Evolutionary conservation across 345 rosid species (phyloP).

Genomic region (Populus ilicifolia): DNA sequence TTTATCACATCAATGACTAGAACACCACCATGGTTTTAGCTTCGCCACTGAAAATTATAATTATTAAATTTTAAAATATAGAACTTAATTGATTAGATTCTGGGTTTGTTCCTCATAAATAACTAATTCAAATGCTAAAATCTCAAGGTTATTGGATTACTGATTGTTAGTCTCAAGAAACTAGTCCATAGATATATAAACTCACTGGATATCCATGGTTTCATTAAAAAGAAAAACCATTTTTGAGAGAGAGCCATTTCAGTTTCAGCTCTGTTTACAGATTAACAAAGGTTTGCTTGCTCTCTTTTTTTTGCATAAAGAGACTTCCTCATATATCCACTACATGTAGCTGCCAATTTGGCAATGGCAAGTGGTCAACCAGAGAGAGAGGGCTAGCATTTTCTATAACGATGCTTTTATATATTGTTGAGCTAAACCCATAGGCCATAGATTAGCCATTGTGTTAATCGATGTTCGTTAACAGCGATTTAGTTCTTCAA

Average conservation of each 20-base stretch:
- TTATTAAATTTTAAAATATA: fast-evolving
- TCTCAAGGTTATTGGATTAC: fast-evolving
- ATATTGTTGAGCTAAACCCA: no score
- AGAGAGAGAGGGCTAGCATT: no score
- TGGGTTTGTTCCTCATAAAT: fast-evolving
- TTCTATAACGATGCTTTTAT: no score
- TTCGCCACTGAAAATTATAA: no score
- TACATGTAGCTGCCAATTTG: constrained; percentile 1
- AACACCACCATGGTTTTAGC: fast-evolving
- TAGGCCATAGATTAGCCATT: no score
- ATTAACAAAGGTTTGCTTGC: not conserved
- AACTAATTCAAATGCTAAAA: fast-evolving
- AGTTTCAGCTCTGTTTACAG: not conserved
- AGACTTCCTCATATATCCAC: not conserved
- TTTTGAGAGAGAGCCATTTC: constrained; percentile 10
- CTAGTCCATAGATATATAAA: fast-evolving
- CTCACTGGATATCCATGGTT: fast-evolving
- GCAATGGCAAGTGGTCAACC: not conserved
- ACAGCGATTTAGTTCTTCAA: no score
- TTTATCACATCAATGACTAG: fast-evolving
- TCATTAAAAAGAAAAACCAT: not conserved
- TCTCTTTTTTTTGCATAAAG: not conserved
- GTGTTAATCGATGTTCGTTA: no score
- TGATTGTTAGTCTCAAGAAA: fast-evolving
- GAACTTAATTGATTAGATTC: no score